Conservation (phyloP, 768 basidiomycete species). For the Tulasnella calospora region DNA sequence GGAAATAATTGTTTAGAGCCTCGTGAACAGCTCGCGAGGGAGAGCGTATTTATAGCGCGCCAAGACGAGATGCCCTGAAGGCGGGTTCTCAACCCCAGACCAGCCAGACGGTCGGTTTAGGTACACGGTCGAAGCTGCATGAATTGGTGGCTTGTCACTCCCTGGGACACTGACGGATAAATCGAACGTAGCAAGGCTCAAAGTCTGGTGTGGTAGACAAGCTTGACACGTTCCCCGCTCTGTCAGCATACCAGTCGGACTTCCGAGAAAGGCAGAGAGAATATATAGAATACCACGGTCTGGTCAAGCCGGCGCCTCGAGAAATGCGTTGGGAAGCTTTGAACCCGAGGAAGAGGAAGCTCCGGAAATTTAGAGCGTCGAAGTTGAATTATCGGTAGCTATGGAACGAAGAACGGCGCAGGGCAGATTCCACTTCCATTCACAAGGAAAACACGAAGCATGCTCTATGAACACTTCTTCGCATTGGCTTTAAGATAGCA, state of each 20-base stretch:
- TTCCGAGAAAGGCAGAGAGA: neutral
- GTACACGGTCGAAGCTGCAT: neutral
- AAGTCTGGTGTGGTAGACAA: neutral
- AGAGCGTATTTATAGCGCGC: neutral
- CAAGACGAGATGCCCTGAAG: neutral
- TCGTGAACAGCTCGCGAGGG: neutral
- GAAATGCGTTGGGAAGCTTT: neutral
- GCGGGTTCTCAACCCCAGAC: neutral
- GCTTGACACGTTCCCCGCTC: neutral
- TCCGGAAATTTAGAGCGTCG: neutral
- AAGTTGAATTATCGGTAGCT: neutral
- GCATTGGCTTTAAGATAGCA: neutral
- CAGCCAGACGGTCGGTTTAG: neutral
- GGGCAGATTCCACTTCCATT: neutral
- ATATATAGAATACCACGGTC: neutral
- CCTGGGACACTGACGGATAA: neutral
- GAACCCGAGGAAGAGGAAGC: neutral
- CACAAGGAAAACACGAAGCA: neutral
- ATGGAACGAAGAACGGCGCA: neutral
- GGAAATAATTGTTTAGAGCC: neutral
- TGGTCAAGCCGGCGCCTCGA: neutral
- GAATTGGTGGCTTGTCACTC: neutral
- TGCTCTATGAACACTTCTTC: neutral
- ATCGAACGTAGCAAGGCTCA: neutral
- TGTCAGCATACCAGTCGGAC: neutral